phyloP scores from a whole-genome alignment of 208 protist species.

The Naegleria gruberi region DNA sequence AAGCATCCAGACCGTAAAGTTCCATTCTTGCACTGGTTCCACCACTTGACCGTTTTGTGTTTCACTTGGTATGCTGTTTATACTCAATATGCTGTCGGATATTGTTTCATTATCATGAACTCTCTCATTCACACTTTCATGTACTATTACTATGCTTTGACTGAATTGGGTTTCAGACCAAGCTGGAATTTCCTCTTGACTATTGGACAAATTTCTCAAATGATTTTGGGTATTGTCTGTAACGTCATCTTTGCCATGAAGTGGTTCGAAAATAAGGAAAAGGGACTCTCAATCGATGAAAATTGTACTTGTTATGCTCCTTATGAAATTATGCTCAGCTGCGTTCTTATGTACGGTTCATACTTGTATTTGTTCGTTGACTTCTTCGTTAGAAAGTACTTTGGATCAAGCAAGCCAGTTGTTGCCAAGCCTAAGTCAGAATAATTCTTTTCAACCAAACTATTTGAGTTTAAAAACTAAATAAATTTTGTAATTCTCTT shows the following conservation, averaged over 20 bases:
- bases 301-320: background rate
- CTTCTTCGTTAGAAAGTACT: constrained; percentile 6
- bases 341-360: constrained; percentile 8
- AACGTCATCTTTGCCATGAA: background rate
- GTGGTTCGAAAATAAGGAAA: background rate
- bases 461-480: too few species aligned
- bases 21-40: constrained; percentile 20
- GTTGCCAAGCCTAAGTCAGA: background rate
- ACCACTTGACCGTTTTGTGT: constrained; percentile 8
- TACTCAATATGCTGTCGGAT: background rate
- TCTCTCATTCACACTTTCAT: background rate
- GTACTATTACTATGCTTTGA: constrained; percentile 13
- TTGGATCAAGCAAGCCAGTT: background rate
- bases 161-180: background rate
- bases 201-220: constrained; percentile 19
- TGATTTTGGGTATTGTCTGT: background rate
- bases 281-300: background rate
- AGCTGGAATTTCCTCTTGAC: background rate
- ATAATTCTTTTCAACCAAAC: background rate
- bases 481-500: too few species aligned
- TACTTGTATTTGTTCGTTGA: constrained; percentile 2
- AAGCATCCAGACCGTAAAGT: background rate
- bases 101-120: constrained; percentile 1
- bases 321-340: background rate
- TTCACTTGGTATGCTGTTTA: constrained; percentile 17